Evolutionary conservation across 805 yeast species (phyloP), one percentile per base, ranked within the genome.

Genomic region (Hanseniaspora hatyaiensis): DNA sequence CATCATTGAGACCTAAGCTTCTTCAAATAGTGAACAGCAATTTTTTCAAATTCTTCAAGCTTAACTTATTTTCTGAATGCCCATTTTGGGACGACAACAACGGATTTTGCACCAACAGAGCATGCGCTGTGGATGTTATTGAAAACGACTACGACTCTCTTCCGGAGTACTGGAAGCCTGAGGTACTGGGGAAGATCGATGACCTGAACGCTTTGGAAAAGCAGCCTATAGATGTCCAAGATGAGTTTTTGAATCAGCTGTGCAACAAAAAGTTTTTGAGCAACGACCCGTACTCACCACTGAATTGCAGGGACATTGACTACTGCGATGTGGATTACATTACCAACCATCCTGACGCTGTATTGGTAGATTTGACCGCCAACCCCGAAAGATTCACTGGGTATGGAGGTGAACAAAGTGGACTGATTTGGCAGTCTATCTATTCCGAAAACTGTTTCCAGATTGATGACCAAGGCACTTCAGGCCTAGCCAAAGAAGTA

Each of bases 301-400:
- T 46, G 34, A 46, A 31, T 40, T 47, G 13, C 38, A 53, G 68
- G 42, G 78, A 75, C 54, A 64, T 73, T 49, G 84, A 80, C 57
- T 83, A 81, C 65, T 78, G 84, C 58, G 83, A 79, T 59, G 65
- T 79, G 32, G 84, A 78, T 56, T 74, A 62, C 44, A 71, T 70
- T 40, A 71, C 73, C 39, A 75, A 73, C 54, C 51, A 48, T 22
- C 76, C 77, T 55, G 73, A 78, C 51, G 78, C 87, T 47, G 96
- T 86, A 1, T 80, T 81, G 56, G 95, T 92, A 24, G 86, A 88
- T 57, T 71, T 92, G 49, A 70, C 80, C 18, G 84, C 82, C 47
- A 94, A 94, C 59, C 96, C 95, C 0, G 99, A 92, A 64, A 71
- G 97, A 57, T 92, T 84, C 66, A 94, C 98, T 0, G 98, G 98